Conservation (phyloP, 2,329 filamentous ascomycete genomes). For the Exophiala viscosa region DNA sequence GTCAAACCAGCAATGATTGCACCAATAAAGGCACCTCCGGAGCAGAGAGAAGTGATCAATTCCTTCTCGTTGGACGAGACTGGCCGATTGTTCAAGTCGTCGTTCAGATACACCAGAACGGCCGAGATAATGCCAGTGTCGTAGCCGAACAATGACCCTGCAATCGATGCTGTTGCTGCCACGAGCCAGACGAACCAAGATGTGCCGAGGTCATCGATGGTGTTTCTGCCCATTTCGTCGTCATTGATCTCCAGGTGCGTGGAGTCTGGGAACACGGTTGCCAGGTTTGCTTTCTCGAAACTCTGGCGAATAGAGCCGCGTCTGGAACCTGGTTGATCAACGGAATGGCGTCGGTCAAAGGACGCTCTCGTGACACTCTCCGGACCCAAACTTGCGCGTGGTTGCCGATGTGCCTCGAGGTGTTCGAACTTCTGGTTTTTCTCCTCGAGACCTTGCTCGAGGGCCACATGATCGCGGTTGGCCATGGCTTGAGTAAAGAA, state of each 20-base stretch:
- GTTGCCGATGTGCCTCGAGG: background rate
- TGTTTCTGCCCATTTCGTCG: conserved; percentile 13
- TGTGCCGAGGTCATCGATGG: conserved; percentile 39
- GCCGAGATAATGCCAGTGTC: conserved; percentile 62
- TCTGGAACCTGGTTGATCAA: conserved; percentile 1
- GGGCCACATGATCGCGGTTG: conserved; percentile 10
- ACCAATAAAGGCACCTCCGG: conserved; percentile 54
- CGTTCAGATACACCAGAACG: conserved; percentile 53
- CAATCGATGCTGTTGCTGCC: conserved; percentile 56
- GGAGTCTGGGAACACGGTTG: conserved; percentile 30
- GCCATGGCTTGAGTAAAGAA: conserved; percentile 5
- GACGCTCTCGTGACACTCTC: conserved; percentile 9
- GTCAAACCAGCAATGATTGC: conserved; percentile 53
- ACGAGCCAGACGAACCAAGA: conserved; percentile 53
- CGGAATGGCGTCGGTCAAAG: conserved; percentile 16
- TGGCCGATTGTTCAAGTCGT: conserved; percentile 49
- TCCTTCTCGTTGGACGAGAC: conserved; percentile 55
- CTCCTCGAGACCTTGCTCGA: conserved; percentile 14
- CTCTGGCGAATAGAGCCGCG: conserved; percentile 14
- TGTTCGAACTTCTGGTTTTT: conserved; percentile 4
- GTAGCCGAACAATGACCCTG: conserved; percentile 60
- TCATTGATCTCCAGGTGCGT: conserved; percentile 24
- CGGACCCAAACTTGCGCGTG: conserved; percentile 4
- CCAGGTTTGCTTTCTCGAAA: conserved; percentile 19
- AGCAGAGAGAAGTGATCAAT: conserved; percentile 56